These are phyloP conservation scores for Talaromyces marneffei DNA, from an alignment of 2,329 filamentous ascomycete species.

Conservation along the genomic window DNA sequence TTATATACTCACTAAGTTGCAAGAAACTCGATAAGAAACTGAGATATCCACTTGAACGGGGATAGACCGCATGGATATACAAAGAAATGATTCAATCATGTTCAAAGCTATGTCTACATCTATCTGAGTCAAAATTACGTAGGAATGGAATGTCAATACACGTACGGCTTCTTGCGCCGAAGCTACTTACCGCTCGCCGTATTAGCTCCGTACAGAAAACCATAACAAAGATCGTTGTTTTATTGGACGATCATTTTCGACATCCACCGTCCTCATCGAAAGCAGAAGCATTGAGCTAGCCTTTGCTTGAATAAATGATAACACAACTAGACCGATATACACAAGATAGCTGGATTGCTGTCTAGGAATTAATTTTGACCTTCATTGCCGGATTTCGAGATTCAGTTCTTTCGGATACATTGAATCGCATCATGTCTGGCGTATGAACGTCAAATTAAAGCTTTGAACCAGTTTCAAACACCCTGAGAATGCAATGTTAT, in stretches of 20 bases:
- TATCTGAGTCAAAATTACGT: background rate
- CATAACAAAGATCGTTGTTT: conserved; percentile 5
- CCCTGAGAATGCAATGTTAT: conserved; percentile 79
- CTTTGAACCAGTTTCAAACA: conserved; percentile 1
- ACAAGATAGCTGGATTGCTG: background rate
- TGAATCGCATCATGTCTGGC: conserved; percentile 1
- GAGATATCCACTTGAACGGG: no score
- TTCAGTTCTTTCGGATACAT: background rate
- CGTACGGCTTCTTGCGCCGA: background rate
- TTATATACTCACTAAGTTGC: no score
- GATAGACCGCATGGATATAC: background rate
- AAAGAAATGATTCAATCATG: background rate
- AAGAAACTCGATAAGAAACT: no score
- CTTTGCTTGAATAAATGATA: background rate
- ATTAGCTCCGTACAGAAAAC: background rate
- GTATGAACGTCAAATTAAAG: conserved; percentile 1
- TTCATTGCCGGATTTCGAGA: background rate
- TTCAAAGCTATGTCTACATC: no score
- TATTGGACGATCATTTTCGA: conserved; percentile 4
- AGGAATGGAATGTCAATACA: background rate
- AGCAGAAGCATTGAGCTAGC: background rate
- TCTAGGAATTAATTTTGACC: background rate
- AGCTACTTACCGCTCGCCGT: background rate
- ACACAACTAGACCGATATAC: background rate
- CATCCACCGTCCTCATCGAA: background rate